Evolutionary conservation across 306 rosid genomes (phyloP).

Genomic region (Oemleria cerasiformis): DNA sequence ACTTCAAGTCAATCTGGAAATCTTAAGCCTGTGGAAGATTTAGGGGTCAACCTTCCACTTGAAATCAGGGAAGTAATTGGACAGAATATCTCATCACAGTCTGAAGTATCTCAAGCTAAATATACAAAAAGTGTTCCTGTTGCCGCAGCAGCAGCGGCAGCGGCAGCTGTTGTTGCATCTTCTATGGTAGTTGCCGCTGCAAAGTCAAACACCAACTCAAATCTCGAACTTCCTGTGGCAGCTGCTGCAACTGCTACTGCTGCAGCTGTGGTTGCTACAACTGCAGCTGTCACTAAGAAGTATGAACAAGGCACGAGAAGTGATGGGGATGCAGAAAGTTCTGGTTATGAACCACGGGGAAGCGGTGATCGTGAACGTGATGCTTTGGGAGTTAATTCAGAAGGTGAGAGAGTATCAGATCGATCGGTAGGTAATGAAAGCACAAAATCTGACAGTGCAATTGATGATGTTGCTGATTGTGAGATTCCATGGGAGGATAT

Average conservation of each 20-base stretch:
- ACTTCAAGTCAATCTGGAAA: conserved; percentile 50
- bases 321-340: conserved; percentile 56
- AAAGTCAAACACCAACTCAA: conserved; percentile 60
- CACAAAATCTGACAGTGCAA: conserved; percentile 67
- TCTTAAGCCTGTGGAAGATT: conserved; percentile 55
- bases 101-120: conserved; percentile 51
- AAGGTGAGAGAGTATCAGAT: conserved; percentile 75
- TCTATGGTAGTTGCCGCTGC: conserved; percentile 86
- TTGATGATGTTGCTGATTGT: conserved; percentile 83
- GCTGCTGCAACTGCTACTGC: conserved; percentile 98
- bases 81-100: conserved; percentile 39
- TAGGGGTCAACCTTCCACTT: conserved; percentile 48
- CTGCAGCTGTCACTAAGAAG: conserved; percentile 83
- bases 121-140: conserved; percentile 74
- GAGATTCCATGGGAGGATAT: conserved; percentile 95
- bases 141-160: conserved; percentile 87
- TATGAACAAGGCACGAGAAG: conserved; percentile 67
- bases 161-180: conserved; percentile 94
- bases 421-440: conserved; percentile 63
- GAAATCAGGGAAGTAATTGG: conserved; percentile 50
- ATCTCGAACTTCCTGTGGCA: conserved; percentile 75
- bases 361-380: conserved; percentile 54
- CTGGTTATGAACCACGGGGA: conserved; percentile 51
- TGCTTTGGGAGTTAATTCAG: conserved; percentile 44
- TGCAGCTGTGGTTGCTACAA: conserved; percentile 94